Percentiles rank a stretch among this genome's conserved stretches.
Conservation (phyloP, 2,329 filamentous ascomycete genomes). For the Peltaster fructicola region DNA sequence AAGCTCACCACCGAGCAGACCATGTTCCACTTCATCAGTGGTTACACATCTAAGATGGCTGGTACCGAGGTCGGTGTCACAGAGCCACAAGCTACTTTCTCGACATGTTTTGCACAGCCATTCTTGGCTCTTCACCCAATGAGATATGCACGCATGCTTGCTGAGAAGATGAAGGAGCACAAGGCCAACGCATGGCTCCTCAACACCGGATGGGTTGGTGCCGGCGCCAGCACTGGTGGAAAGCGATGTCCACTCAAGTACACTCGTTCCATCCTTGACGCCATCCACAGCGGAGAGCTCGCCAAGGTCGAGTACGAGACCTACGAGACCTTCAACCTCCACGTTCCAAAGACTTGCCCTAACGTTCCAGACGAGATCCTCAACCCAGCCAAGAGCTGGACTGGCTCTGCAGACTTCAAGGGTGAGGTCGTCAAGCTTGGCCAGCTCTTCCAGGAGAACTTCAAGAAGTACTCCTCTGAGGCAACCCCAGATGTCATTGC, state of each 20-base stretch:
- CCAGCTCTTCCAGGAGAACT: constrained; percentile 85
- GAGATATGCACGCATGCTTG: constrained; percentile 97
- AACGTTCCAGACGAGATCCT: constrained; percentile 81
- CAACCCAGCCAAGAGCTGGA: constrained; percentile 91
- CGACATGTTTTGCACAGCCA: constrained; percentile 95
- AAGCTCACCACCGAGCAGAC: constrained; percentile 89
- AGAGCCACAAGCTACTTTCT: constrained; percentile 97
- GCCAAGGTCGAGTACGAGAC: constrained; percentile 84
- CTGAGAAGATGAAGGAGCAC: constrained; percentile 92
- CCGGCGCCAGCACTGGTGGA: constrained; percentile 74
- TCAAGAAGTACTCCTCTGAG: constrained; percentile 79
- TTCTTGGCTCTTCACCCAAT: constrained; percentile 98
- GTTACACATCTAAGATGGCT: constrained; percentile 99
- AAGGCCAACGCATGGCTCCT: constrained; percentile 94
- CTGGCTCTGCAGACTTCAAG: constrained; percentile 63
- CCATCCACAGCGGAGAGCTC: constrained; percentile 93
- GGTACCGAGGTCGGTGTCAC: constrained; percentile 94
- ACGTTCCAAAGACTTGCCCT: constrained; percentile 81
- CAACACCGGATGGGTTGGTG: constrained; percentile 95
- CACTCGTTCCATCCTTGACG: constrained; percentile 93
- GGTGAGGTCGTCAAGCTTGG: constrained; percentile 82
- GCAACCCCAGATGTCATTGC: constrained; percentile 35
- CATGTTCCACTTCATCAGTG: constrained; percentile 99
- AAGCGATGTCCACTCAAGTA: constrained; percentile 97
- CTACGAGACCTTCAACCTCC: constrained; percentile 92